Conservation (phyloP, 108 stramenopile genomes). For the Chaetoceros muelleri region DNA sequence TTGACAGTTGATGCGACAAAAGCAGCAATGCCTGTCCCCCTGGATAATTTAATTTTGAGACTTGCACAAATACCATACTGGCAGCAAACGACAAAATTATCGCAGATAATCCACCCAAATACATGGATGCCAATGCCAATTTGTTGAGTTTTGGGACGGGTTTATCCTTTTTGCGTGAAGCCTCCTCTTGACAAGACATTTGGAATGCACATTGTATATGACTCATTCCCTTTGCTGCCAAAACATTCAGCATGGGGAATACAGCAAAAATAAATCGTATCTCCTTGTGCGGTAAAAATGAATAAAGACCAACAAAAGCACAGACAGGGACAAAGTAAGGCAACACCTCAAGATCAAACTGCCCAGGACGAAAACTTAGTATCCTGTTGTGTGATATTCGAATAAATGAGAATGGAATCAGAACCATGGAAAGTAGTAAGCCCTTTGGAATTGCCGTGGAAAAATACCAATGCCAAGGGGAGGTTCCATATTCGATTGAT, state of each 20-base stretch:
- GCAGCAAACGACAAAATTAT: conserved; percentile 35
- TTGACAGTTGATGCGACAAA: conserved; percentile 29
- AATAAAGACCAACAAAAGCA: conserved; percentile 74
- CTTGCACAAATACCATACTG: conserved; percentile 48
- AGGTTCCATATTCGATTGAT: conserved; percentile 90
- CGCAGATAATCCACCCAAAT: conserved; percentile 18
- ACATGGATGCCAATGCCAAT: conserved; percentile 24
- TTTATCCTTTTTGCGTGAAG: too few relatives aligned
- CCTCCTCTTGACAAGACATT: too few relatives aligned
- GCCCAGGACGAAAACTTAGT: conserved; percentile 7
- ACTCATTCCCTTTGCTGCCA: conserved; percentile 65
- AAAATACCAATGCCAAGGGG: conserved; percentile 91
- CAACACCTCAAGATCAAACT: conserved; percentile 37
- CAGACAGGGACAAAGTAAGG: conserved; percentile 46
- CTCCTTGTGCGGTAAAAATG: conserved; percentile 91
- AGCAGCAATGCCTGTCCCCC: conserved; percentile 59
- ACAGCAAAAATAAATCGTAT: conserved; percentile 90
- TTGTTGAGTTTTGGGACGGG: too few relatives aligned
- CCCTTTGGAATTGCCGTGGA: conserved; percentile 76
- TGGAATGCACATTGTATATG: too few relatives aligned
- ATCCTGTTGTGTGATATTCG: conserved; percentile 41
- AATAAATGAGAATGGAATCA: conserved; percentile 60
- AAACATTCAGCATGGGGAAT: conserved; percentile 75
- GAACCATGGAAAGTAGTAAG: conserved; percentile 49
- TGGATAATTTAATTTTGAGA: conserved; percentile 72